These are phyloP conservation scores for Sclerotinia sclerotiorum DNA, from an alignment of 2,329 filamentous ascomycete genomes.

Conservation along the genomic window DNA sequence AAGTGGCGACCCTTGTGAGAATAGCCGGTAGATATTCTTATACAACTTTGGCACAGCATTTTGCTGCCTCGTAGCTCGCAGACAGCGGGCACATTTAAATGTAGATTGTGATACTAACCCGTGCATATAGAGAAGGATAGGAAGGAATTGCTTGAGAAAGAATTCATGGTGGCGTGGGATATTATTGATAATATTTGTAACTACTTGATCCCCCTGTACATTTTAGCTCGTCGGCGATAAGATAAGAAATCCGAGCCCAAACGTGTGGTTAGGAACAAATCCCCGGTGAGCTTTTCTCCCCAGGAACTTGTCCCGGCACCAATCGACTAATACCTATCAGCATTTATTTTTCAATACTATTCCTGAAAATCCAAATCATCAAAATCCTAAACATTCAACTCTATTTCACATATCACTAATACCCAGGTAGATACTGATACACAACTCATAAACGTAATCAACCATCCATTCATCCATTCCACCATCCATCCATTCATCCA, in stretches of 20 bases:
- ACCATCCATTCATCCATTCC: neutral
- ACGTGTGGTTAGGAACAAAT: neutral
- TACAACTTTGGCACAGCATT: conserved; percentile 30
- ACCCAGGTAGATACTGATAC: neutral
- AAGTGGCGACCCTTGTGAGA: conserved; percentile 35
- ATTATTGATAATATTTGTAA: neutral
- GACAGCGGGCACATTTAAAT: conserved; percentile 35
- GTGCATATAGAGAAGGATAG: conserved; percentile 36
- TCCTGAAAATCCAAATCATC: no score
- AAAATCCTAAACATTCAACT: neutral
- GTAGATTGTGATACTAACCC: conserved; percentile 28
- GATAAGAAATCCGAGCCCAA: conserved; percentile 14
- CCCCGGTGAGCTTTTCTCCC: neutral
- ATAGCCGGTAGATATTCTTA: conserved; percentile 22
- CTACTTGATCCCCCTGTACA: neutral
- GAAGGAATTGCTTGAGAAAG: neutral
- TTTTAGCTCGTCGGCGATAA: conserved; percentile 14
- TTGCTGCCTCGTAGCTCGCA: conserved; percentile 32
- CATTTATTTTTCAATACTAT: no score
- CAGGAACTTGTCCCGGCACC: neutral
- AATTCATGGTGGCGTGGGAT: neutral
- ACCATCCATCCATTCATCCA: neutral
- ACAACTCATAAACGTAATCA: neutral
- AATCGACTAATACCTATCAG: neutral
- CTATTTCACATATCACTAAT: neutral